These are phyloP conservation scores for Tulasnella sp. DNA, from an alignment of 768 basidiomycete species.

Conservation along the genomic window DNA sequence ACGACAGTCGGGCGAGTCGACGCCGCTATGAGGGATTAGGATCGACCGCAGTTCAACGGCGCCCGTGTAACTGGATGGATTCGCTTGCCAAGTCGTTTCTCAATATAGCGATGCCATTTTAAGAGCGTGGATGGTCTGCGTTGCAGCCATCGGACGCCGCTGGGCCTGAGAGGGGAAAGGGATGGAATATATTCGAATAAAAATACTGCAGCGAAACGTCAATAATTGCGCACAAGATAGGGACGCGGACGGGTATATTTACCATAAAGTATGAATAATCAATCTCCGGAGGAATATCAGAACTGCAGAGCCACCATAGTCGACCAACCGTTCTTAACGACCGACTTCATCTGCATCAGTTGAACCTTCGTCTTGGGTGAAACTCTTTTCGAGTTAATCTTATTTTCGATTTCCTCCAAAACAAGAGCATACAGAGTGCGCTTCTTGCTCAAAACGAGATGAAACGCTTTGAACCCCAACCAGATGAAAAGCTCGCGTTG, in stretches of 20 bases:
- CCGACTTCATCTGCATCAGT: not conserved
- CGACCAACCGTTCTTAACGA: not conserved
- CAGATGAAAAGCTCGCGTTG: constrained; percentile 46
- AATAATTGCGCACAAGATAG: not conserved
- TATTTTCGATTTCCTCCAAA: constrained; percentile 1
- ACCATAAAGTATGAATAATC: not conserved
- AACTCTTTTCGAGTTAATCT: not conserved
- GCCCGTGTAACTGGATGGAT: not conserved
- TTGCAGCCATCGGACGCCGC: not conserved
- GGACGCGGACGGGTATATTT: not conserved
- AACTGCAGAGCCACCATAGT: not conserved
- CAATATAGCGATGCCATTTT: not conserved
- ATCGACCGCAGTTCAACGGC: not conserved
- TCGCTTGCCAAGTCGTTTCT: not conserved
- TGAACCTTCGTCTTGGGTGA: not conserved
- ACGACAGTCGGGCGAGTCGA: not conserved
- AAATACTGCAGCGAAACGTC: not conserved
- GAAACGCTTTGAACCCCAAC: constrained; percentile 75
- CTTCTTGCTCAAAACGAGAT: constrained; percentile 46
- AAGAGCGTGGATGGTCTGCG: not conserved
- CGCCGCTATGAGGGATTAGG: not conserved
- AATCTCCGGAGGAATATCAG: too few relatives aligned
- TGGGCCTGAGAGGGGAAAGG: not conserved
- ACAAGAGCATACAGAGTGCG: constrained; percentile 25
- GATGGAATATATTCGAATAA: not conserved